Base-by-base conservation (phyloP, 148 eudicot species). In the Persicaria maculosa region DNA sequence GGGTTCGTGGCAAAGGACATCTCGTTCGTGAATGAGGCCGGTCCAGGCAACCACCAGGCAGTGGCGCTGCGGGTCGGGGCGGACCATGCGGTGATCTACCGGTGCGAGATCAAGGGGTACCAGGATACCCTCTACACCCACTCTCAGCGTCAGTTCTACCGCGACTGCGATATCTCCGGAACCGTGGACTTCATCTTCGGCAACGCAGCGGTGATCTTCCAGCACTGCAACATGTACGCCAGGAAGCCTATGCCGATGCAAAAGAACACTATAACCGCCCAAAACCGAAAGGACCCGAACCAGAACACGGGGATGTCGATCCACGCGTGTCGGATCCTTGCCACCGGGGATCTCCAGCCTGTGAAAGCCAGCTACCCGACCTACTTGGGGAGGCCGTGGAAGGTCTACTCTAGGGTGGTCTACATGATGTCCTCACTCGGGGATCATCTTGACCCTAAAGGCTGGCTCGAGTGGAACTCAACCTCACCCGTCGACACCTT, bases 171-270 rank as follows among this genome's bases (percentile, higher is more conserved):
- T 68, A 79, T 93, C 3, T 91, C 89, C 65, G 98, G 98, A 0
- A 93, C 97, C 0, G 92, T 93, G 0, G 98, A 93, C 57, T 93
- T 91, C 78, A 89, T 93, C 43, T 93, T 93, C 64, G 98, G 98
- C 36, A 93, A 91, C 62, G 97, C 97, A 0, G 93, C 96, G 0
- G 86, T 64, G 0, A 89, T 93, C 3, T 83, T 93, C 59, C 97
- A 93, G 68, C 79, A 78, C 22, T 92, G 95, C 76, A 92, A 87
- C 73, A 16, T 92, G 4, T 88, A 84, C n/a, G 88, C 97, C 0
- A 88, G 90, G 2, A 54, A 84, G 2, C 97, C 97, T 0, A 40
- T 90, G 77, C 31, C 74, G 0, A 76, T 78, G 9, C 97, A 90
- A 46, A 90, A 86, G 79, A 92, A 92, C 40, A 92, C 97, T 50